A percentile compares a stretch with the other conserved stretches of the same genome.
These are phyloP conservation scores for Hortiboletus campestris DNA, from an alignment of 768 basidiomycete genomes.

Conservation along the genomic window DNA sequence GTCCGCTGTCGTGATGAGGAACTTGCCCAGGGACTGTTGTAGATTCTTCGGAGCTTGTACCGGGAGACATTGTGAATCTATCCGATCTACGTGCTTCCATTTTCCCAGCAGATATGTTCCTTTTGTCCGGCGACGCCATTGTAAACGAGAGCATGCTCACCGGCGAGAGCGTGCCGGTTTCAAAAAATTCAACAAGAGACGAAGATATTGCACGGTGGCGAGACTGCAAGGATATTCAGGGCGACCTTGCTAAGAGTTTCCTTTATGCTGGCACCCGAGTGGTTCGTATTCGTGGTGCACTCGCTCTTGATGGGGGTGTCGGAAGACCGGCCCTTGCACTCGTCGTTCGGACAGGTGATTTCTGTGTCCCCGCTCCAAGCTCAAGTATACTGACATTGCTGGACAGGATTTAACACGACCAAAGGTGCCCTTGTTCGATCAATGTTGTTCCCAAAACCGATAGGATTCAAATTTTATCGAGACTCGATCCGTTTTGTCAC, in stretches of 20 bases:
- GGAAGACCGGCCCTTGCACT: conserved; percentile 71
- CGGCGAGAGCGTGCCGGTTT: conserved; percentile 96
- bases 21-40: conserved; percentile 55
- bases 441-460: conserved; percentile 98
- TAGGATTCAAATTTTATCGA: conserved; percentile 98
- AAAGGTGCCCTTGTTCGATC: conserved; percentile 95
- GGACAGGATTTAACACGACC: conserved; percentile 89
- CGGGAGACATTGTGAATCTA: conserved; percentile 92
- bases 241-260: conserved; percentile 77
- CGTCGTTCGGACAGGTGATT: conserved; percentile 81
- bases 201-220: conserved; percentile 72
- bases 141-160: conserved; percentile 99
- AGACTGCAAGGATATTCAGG: conserved; percentile 53
- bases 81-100: conserved; percentile 67
- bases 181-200: conserved; percentile 83
- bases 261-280: conserved; percentile 89
- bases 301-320: conserved; percentile 49
- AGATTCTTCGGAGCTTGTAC: conserved; percentile 79
- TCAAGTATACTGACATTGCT: conserved; percentile 6
- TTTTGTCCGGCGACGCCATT: conserved; percentile 95
- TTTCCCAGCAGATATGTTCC: conserved; percentile 87
- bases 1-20: not conserved
- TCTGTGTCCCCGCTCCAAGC: not conserved
- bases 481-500: conserved; percentile 89
- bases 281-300: conserved; percentile 73